Evolutionary conservation across 2,329 filamentous ascomycete species (phyloP).

Genomic region (Paracamarosporium sp.): DNA sequence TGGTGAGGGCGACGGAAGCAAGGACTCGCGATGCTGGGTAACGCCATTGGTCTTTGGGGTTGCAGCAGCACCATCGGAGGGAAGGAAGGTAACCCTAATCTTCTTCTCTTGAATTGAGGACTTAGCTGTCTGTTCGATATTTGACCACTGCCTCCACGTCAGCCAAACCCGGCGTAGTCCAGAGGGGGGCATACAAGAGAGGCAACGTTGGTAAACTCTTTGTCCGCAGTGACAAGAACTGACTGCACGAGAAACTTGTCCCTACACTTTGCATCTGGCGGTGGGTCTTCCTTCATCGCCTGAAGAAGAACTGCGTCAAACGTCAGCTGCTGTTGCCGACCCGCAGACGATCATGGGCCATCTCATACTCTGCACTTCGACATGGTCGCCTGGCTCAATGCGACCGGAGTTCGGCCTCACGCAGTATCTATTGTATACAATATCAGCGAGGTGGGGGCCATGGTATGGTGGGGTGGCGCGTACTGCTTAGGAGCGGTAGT

Average conservation of each 20-base stretch:
- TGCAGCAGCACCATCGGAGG: slow-evolving; percentile 60
- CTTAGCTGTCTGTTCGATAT: slow-evolving; percentile 77
- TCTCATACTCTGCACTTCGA: slow-evolving; percentile 86
- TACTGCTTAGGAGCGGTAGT: slow-evolving; percentile 99
- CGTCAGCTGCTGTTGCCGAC: slow-evolving; percentile 31
- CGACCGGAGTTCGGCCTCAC: slow-evolving; percentile 96
- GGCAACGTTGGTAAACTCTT: slow-evolving; percentile 81
- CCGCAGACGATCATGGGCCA: slow-evolving; percentile 16
- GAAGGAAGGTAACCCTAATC: slow-evolving; percentile 88
- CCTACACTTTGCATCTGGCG: slow-evolving; percentile 84
- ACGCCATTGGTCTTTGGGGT: slow-evolving; percentile 43
- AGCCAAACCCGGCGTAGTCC: slow-evolving; percentile 13
- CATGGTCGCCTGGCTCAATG: slow-evolving; percentile 86
- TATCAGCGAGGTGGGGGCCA: slow-evolving; percentile 24
- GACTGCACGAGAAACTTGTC: slow-evolving; percentile 99
- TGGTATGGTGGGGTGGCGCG: slow-evolving; percentile 45
- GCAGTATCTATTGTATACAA: slow-evolving; percentile 75
- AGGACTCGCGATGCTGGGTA: slow-evolving; percentile 35
- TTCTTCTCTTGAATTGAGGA: slow-evolving; percentile 87
- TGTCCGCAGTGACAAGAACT: slow-evolving; percentile 80
- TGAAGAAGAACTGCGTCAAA: slow-evolving; percentile 79
- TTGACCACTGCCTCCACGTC: slow-evolving; percentile 67
- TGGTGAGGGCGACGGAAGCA: slow-evolving; percentile 62
- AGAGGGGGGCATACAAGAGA: slow-evolving; percentile 68
- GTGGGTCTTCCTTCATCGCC: slow-evolving; percentile 95